A percentile compares a stretch with the other conserved stretches of the same genome.
These are phyloP conservation scores for Saccharomycopsis sp. DNA, from an alignment of 805 yeast genomes.

Conservation along the genomic window DNA sequence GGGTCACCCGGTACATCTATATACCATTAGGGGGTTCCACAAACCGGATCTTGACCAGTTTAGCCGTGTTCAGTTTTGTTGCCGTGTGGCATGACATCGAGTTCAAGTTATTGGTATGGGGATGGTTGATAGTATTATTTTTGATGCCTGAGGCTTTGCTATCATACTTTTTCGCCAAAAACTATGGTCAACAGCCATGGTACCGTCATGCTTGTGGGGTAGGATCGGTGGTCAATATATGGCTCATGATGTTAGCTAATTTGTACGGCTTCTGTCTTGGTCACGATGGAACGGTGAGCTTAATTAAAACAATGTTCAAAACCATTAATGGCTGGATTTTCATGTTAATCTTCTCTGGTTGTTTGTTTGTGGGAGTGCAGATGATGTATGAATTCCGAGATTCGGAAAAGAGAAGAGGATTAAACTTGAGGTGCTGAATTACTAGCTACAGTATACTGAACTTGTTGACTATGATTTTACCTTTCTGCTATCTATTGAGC, in stretches of 20 bases:
- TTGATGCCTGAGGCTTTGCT: slow-evolving; percentile 79
- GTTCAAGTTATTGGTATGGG: slow-evolving; percentile 83
- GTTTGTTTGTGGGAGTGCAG: slow-evolving; percentile 79
- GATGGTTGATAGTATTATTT: slow-evolving; percentile 87
- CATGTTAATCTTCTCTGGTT: slow-evolving; percentile 50
- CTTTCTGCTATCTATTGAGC: no score
- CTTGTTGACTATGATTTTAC: no score
- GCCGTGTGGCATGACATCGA: slow-evolving; percentile 99
- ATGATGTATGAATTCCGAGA: slow-evolving; percentile 93
- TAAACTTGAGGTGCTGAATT: slow-evolving; percentile 65
- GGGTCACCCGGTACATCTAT: slow-evolving; percentile 85
- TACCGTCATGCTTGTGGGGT: slow-evolving; percentile 75
- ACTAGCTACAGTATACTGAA: not conserved
- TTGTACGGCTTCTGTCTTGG: slow-evolving; percentile 93
- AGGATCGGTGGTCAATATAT: slow-evolving; percentile 85
- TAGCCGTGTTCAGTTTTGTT: slow-evolving; percentile 88
- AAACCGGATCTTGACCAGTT: slow-evolving; percentile 64
- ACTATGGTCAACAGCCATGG: slow-evolving; percentile 49
- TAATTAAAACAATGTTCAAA: slow-evolving; percentile 63
- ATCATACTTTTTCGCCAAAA: slow-evolving; percentile 33
- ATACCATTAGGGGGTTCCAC: slow-evolving; percentile 84
- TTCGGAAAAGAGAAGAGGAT: slow-evolving; percentile 74
- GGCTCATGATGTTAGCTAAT: slow-evolving; percentile 98
- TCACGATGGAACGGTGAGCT: slow-evolving; percentile 66
- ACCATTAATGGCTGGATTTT: slow-evolving; percentile 64